phyloP scores from a whole-genome alignment of 1,284 basidiomycete genomes.

The Takashimella koratensis region DNA sequence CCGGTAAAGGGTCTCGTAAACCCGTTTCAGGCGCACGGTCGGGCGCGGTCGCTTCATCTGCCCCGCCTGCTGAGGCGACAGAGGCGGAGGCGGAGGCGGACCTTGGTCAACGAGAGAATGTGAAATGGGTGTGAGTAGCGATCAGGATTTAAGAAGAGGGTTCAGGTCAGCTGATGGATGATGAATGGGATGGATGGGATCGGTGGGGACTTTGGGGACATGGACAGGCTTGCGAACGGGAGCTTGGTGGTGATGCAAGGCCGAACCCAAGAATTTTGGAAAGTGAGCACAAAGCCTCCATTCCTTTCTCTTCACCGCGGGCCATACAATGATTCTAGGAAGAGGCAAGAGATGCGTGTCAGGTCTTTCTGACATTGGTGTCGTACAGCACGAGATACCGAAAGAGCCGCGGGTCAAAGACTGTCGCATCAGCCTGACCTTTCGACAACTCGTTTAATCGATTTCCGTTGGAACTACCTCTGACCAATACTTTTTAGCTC shows the following conservation, averaged over 20 bases:
- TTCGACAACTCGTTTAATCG: conserved; percentile 45
- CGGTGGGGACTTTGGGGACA: no score
- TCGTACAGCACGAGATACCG: conserved; percentile 53
- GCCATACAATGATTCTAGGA: no score
- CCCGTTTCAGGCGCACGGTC: no score
- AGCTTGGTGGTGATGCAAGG: conserved; percentile 57
- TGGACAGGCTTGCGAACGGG: conserved; percentile 51
- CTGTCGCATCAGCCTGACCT: conserved; percentile 52
- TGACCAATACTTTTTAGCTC: no score
- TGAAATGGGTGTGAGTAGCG: neutral
- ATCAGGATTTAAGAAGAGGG: neutral
- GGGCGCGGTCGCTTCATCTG: no score
- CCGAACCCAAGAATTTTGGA: conserved; percentile 54
- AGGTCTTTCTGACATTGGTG: no score
- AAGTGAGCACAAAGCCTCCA: conserved; percentile 33
- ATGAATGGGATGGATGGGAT: no score
- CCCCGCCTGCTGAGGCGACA: no score
- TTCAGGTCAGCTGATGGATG: no score
- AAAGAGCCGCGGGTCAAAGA: conserved; percentile 46
- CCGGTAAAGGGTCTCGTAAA: no score
- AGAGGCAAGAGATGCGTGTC: no score
- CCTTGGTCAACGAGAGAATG: neutral
- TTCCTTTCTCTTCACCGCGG: neutral
- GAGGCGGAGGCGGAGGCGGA: neutral
- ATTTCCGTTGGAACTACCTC: no score